Conservation (phyloP, 495 filamentous ascomycete genomes). For the Podospora conica region DNA sequence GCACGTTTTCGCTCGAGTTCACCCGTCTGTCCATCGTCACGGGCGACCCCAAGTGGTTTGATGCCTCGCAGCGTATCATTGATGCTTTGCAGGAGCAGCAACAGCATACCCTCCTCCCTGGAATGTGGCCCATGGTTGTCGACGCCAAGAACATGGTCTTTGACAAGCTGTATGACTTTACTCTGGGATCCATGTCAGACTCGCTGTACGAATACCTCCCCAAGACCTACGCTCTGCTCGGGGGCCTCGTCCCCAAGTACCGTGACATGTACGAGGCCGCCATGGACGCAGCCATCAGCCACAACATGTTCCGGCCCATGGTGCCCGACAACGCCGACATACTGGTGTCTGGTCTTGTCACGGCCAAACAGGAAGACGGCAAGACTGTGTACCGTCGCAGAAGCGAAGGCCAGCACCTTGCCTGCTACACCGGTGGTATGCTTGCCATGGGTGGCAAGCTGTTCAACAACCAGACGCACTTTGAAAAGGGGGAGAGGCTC, state of each 20-base stretch:
- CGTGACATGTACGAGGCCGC: slow-evolving; percentile 66
- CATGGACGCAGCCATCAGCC: slow-evolving; percentile 55
- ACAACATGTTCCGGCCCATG: slow-evolving; percentile 61
- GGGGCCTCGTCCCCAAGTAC: slow-evolving; percentile 67
- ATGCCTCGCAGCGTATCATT: slow-evolving; percentile 76
- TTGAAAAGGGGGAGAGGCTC: slow-evolving; percentile 64
- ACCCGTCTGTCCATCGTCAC: slow-evolving; percentile 79
- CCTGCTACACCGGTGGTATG: slow-evolving; percentile 81
- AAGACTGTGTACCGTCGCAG: slow-evolving; percentile 48
- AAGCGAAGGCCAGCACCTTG: slow-evolving; percentile 34
- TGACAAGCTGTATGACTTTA: slow-evolving; percentile 44
- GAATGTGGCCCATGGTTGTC: slow-evolving; percentile 44
- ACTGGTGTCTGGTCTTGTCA: slow-evolving; percentile 51
- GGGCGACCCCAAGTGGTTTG: slow-evolving; percentile 74
- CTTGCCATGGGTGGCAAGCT: slow-evolving; percentile 70
- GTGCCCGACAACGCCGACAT: slow-evolving; percentile 44
- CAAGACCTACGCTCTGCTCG: slow-evolving; percentile 62
- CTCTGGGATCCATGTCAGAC: slow-evolving; percentile 69
- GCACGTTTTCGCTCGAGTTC: slow-evolving; percentile 77
- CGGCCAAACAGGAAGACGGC: slow-evolving; percentile 59
- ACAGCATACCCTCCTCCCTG: slow-evolving; percentile 57
- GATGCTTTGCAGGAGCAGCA: slow-evolving; percentile 66
- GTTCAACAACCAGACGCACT: slow-evolving; percentile 57
- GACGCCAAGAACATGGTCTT: slow-evolving; percentile 28
- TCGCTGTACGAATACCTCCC: slow-evolving; percentile 82